Percentiles rank a stretch among this genome's conserved stretches.
phyloP scores from a whole-genome alignment of 2,329 filamentous ascomycete genomes.

The Alternaria metachromatica region DNA sequence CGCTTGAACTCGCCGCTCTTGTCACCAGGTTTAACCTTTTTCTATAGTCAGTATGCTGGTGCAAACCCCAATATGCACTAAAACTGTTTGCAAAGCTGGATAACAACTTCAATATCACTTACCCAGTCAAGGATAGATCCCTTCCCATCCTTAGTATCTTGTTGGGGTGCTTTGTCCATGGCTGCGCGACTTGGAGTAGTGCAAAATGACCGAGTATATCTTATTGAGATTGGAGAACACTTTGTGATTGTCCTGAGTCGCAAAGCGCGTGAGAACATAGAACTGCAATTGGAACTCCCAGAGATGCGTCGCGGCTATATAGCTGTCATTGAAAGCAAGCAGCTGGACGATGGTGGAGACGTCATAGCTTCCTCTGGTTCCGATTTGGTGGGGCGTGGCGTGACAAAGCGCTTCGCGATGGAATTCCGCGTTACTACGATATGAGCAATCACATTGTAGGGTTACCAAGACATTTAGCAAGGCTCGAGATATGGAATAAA shows the following conservation, averaged over 20 bases:
- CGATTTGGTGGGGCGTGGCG: slow-evolving; percentile 10
- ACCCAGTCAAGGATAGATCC: slow-evolving; percentile 12
- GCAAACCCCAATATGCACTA: not conserved
- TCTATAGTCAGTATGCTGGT: not conserved
- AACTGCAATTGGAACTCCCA: not conserved
- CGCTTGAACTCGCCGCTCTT: slow-evolving; percentile 92
- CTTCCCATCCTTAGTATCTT: slow-evolving; percentile 1
- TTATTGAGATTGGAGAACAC: slow-evolving; percentile 14
- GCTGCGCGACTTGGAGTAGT: slow-evolving; percentile 10
- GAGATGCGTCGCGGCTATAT: slow-evolving; percentile 18
- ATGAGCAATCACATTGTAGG: not conserved
- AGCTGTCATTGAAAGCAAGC: slow-evolving; percentile 28
- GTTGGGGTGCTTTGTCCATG: slow-evolving; percentile 21
- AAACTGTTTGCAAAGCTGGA: not conserved
- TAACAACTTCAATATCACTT: not conserved
- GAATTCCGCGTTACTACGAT: not conserved
- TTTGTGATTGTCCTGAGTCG: slow-evolving; percentile 22
- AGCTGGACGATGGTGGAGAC: slow-evolving; percentile 14
- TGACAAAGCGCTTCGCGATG: slow-evolving; percentile 10
- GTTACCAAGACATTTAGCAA: not conserved
- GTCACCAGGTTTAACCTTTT: slow-evolving; percentile 59
- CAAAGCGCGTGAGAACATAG: slow-evolving; percentile 27
- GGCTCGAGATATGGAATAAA: not conserved
- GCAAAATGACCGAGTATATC: slow-evolving; percentile 18
- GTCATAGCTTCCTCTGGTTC: slow-evolving; percentile 27